A percentile compares a stretch with the other conserved stretches of the same genome.
These are phyloP conservation scores for Sporothrix schenckii DNA, from an alignment of 2,329 filamentous ascomycete genomes.

Conservation along the genomic window DNA sequence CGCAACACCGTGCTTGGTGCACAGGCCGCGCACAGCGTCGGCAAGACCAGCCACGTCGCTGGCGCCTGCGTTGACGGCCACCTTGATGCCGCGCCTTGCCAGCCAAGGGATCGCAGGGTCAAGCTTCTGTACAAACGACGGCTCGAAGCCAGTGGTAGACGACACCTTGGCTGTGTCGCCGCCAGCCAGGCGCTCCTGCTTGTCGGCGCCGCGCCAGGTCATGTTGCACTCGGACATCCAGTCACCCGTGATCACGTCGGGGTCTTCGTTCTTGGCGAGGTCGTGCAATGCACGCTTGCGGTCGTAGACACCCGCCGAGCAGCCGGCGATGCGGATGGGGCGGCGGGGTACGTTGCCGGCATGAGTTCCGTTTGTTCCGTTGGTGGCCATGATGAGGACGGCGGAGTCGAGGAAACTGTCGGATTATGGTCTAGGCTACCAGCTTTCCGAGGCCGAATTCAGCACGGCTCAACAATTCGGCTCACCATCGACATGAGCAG, in stretches of 20 bases:
- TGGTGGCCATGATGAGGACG: neutral
- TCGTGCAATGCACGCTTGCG: slow-evolving; percentile 48
- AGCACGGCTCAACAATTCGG: neutral
- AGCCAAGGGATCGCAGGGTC: slow-evolving; percentile 40
- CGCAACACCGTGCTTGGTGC: slow-evolving; percentile 37
- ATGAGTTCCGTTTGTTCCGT: slow-evolving; percentile 2
- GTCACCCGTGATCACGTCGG: slow-evolving; percentile 42
- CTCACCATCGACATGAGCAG: neutral
- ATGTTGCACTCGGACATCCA: slow-evolving; percentile 44
- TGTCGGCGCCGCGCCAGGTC: slow-evolving; percentile 39
- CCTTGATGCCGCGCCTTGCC: slow-evolving; percentile 39
- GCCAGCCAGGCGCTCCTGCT: slow-evolving; percentile 30
- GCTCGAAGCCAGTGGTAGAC: slow-evolving; percentile 42
- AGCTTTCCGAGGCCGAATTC: neutral
- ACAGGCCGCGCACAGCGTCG: slow-evolving; percentile 30
- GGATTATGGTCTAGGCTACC: too few species aligned
- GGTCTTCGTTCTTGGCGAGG: slow-evolving; percentile 46
- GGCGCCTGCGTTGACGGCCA: slow-evolving; percentile 44
- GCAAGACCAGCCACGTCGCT: slow-evolving; percentile 39
- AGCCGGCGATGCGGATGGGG: slow-evolving; percentile 48
- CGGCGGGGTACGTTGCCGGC: slow-evolving; percentile 23
- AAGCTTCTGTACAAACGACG: slow-evolving; percentile 43
- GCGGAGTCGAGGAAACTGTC: neutral
- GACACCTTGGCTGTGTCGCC: slow-evolving; percentile 39
- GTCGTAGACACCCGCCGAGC: slow-evolving; percentile 50